Base-by-base conservation (phyloP, 1,284 basidiomycete genomes). In the Cutaneotrichosporon mucoides region DNA sequence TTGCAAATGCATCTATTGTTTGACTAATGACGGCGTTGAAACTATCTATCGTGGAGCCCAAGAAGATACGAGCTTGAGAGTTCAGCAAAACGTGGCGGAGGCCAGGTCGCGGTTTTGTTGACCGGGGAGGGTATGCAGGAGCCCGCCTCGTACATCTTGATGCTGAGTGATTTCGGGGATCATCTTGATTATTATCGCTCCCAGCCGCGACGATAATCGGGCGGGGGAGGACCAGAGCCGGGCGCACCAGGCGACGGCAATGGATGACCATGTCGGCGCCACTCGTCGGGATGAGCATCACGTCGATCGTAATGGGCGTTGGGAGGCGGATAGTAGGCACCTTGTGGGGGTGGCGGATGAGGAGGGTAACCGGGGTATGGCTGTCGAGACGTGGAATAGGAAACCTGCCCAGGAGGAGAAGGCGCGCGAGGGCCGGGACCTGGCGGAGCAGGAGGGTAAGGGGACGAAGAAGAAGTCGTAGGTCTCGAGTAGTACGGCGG, bases 281-380 rank as follows among this genome's bases (percentile, higher is more conserved):
- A 54, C 10, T 54, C 53, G 15, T 54, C 53, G 35, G 42, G 53
- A n/a, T 44, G 53, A 6, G 40, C 2, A 40, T 55, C 53, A 16
- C 43, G 38, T 10, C 52, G 41, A n/a, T 53, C 52, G 15, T 53
- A 53, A 24, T 43, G 42, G 6, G 34, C 34, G n/a, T 34, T 16
- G 13, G 41, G 34, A 3, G 52, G 52, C 34, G 24, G 12, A 43
- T 43, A 44, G 42, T 44, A 53, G 2, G 33, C 41, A 4, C 41
- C 34, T 11, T 49, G 35, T 6, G 47, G 36, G 12, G 33, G 42
- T 3, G 6, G 52, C 15, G 41, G 11, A 12, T 41, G 41, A 1
- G 52, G 41, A 9, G 52, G 52, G n/a, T 43, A 53, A 11, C 24
- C n/a, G 12, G 42, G 12, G 52, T 44, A 44, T 12, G 8, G 38